Percentiles rank a stretch among this genome's conserved stretches.
phyloP scores from a whole-genome alignment of 495 filamentous ascomycete species.

The Penicilliopsis zonata region DNA sequence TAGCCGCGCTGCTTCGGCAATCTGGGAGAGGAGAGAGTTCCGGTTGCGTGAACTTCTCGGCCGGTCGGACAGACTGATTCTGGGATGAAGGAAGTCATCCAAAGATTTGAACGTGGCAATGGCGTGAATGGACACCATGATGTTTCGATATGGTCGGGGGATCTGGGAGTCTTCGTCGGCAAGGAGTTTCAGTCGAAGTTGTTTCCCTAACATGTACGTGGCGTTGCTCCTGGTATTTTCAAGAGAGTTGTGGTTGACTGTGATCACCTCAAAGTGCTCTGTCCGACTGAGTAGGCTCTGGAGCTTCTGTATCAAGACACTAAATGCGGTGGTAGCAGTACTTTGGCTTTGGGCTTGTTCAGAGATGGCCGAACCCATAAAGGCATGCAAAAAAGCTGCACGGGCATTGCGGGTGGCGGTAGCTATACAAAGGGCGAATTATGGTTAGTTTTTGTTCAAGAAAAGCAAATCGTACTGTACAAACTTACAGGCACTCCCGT shows the following conservation, averaged over 20 bases:
- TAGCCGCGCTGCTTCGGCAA: constrained; percentile 61
- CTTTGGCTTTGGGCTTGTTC: constrained; percentile 49
- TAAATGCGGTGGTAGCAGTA: constrained; percentile 70
- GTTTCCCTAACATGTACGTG: constrained; percentile 91
- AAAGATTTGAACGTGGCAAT: constrained; percentile 96
- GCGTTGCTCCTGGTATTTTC: constrained; percentile 89
- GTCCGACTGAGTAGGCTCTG: constrained; percentile 93
- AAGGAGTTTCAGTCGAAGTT: constrained; percentile 77
- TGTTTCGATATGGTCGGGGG: constrained; percentile 70
- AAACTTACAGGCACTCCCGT: constrained; percentile 38
- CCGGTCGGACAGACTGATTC: constrained; percentile 75
- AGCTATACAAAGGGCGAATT: constrained; percentile 2
- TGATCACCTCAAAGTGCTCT: constrained; percentile 96
- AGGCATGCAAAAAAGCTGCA: constrained; percentile 82
- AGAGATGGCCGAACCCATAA: constrained; percentile 66
- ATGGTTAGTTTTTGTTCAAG: too few species aligned
- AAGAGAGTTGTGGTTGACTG: constrained; percentile 84
- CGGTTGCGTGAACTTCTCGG: constrained; percentile 54
- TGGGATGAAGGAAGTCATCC: constrained; percentile 88
- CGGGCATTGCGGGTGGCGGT: constrained; percentile 46
- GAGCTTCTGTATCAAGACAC: constrained; percentile 82
- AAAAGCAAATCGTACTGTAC: too few species aligned
- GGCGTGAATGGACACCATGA: constrained; percentile 97
- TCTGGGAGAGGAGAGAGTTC: constrained; percentile 60
- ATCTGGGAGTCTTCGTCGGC: constrained; percentile 88